phyloP scores from a whole-genome alignment of 768 basidiomycete species.

The Agrocybe pediades region DNA sequence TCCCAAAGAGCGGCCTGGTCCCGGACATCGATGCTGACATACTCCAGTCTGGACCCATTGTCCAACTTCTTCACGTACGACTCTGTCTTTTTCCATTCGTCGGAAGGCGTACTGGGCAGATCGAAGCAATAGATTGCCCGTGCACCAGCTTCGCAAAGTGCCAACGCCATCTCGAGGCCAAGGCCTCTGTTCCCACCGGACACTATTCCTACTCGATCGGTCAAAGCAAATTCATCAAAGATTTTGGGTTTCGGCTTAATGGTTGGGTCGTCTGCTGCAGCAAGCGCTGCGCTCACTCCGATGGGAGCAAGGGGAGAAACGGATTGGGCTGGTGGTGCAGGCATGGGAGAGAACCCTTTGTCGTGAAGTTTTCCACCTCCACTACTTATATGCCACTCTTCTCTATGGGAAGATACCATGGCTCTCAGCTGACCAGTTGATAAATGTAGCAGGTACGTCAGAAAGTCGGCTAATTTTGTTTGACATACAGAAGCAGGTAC shows the following conservation, averaged over 20 bases:
- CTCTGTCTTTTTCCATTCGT: conserved; percentile 55
- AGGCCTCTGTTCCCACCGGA: conserved; percentile 70
- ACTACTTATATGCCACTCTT: conserved; percentile 1
- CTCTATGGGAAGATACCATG: not conserved
- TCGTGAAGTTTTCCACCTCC: not conserved
- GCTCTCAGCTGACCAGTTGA: conserved; percentile 6
- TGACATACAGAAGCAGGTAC: no score
- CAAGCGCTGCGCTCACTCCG: conserved; percentile 61
- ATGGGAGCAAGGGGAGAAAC: conserved; percentile 60
- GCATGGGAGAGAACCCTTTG: conserved; percentile 6
- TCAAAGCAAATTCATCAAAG: conserved; percentile 59
- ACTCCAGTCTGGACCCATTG: conserved; percentile 50
- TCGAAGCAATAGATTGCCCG: conserved; percentile 72
- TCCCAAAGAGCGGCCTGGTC: conserved; percentile 64
- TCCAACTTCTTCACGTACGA: conserved; percentile 53
- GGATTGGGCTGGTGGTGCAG: conserved; percentile 34
- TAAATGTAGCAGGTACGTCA: not conserved
- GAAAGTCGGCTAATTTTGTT: no score
- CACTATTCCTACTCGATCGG: conserved; percentile 59
- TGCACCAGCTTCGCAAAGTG: conserved; percentile 73
- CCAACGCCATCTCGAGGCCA: conserved; percentile 83
- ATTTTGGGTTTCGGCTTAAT: conserved; percentile 48
- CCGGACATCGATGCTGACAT: conserved; percentile 64
- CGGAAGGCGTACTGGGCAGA: conserved; percentile 53
- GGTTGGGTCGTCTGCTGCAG: conserved; percentile 36